phyloP scores from a whole-genome alignment of 768 basidiomycete species.

The Podaxis sp. region DNA sequence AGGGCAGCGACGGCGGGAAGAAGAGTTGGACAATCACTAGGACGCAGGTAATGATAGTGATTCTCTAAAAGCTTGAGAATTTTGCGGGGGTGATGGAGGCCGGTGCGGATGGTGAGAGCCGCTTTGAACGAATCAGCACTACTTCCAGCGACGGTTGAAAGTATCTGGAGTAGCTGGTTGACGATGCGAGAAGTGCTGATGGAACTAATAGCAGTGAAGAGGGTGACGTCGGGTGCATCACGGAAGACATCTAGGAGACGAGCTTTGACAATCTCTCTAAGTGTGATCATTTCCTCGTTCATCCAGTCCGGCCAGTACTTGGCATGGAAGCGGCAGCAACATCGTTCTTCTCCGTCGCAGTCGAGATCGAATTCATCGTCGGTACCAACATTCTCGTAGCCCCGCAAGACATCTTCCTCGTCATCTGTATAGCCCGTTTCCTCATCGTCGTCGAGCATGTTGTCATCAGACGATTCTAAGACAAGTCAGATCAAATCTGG shows the following conservation, averaged over 20 bases:
- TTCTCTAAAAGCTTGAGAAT: conserved; percentile 39
- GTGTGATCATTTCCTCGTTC: conserved; percentile 31
- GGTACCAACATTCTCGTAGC: conserved; percentile 12
- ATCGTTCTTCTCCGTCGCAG: conserved; percentile 21
- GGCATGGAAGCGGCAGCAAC: conserved; percentile 34
- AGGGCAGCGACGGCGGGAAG: conserved; percentile 42
- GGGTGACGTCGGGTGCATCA: conserved; percentile 37
- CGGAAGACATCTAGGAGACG: conserved; percentile 47
- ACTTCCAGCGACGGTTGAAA: conserved; percentile 38
- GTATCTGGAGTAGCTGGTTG: conserved; percentile 26
- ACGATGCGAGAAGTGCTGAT: conserved; percentile 32
- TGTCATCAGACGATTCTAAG: conserved; percentile 18
- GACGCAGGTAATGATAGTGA: conserved; percentile 54
- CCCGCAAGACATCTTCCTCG: conserved; percentile 17
- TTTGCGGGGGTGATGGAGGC: conserved; percentile 26
- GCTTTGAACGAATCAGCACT: conserved; percentile 50
- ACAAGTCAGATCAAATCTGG: conserved; percentile 1
- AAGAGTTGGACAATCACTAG: conserved; percentile 45
- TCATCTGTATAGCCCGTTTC: conserved; percentile 22
- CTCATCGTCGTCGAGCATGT: conserved; percentile 20
- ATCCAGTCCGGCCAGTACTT: conserved; percentile 48
- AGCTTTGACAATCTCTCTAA: conserved; percentile 41
- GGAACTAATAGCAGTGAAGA: conserved; percentile 39
- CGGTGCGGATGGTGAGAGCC: conserved; percentile 48
- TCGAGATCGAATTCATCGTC: conserved; percentile 22